phyloP scores from a whole-genome alignment of 805 yeast genomes.

The Candida ulmi region DNA sequence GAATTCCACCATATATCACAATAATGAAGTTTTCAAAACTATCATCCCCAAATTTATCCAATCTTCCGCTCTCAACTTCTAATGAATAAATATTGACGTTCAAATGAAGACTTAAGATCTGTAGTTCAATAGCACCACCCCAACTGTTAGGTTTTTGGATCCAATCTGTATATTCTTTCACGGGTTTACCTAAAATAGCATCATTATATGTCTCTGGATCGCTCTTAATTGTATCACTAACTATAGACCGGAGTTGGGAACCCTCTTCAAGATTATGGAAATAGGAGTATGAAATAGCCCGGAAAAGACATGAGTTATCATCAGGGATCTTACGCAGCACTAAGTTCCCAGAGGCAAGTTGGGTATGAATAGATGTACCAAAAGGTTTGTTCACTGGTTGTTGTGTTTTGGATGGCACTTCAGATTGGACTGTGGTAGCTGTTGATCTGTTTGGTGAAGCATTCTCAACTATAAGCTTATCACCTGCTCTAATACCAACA shows the following conservation, averaged over 20 bases:
- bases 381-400: background rate
- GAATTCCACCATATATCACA: slow-evolving; percentile 64
- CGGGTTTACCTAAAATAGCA: slow-evolving; percentile 50
- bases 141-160: slow-evolving; percentile 54
- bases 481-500: slow-evolving; percentile 52
- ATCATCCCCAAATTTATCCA: slow-evolving; percentile 44
- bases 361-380: slow-evolving; percentile 1
- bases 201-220: slow-evolving; percentile 45
- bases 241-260: slow-evolving; percentile 44
- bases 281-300: slow-evolving; percentile 52
- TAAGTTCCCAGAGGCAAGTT: slow-evolving; percentile 27
- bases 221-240: slow-evolving; percentile 38
- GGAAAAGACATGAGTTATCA: slow-evolving; percentile 74
- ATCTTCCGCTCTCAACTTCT: slow-evolving; percentile 57
- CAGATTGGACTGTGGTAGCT: background rate
- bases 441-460: too few relatives aligned
- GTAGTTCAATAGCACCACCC: slow-evolving; percentile 83
- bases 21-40: slow-evolving; percentile 37
- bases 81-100: slow-evolving; percentile 50
- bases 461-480: slow-evolving; percentile 41
- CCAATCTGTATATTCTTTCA: slow-evolving; percentile 52
- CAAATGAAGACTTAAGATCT: slow-evolving; percentile 50
- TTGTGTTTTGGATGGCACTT: background rate
- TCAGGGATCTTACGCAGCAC: slow-evolving; percentile 60
- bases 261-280: slow-evolving; percentile 39